Base-by-base conservation (phyloP, 2,329 filamentous ascomycete species). In the Aspergillus pseudoterreus region DNA sequence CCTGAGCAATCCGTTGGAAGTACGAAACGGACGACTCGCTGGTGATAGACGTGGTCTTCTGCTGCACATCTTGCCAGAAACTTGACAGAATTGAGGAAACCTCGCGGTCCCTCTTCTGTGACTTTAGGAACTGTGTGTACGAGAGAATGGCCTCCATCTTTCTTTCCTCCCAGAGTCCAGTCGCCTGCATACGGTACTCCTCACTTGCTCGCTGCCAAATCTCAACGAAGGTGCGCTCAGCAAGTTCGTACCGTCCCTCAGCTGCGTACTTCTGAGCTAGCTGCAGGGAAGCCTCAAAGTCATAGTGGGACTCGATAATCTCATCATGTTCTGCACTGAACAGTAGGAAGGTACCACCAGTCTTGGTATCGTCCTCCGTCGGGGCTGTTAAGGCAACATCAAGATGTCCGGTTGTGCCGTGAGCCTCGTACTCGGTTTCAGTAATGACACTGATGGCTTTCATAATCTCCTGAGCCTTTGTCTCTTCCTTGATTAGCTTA, bases 1-100 rank as follows among this genome's bases (percentile, higher is more conserved):
- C 67, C 38, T 71, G 71, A 15, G 75, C 76, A 42, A 78, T 68
- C 49, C 72, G 67, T 8, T 63, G 53, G 45, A 74, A 64, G 9
- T 71, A 67, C 55, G 57, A 72, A 52, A 56, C 67, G 36, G 61
- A 71, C 11, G 63, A 67, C 50, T 76, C 71, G 0, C 73, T 69
- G 24, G 72, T 65, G 4, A 70, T 63, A 12, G 71, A 58, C 47
- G 71, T 30, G 27, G 27, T 30, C 10, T 9, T 72, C 43, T 75
- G 70, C 51, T 75, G 69, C 53, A 79, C 78, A 55, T 80, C 78
- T 46, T 77, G 69, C 73, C 75, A 79, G 17, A 78, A 61, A 11
- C 71, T 73, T 2, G 68, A 71, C 4, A 80, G 65, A 6, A 80
- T 64, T 4, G 75, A 71, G 3, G 74, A 72, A 0, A 75, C 70